Evolutionary conservation across 352 stramenopile species (phyloP), one percentile per base, ranked within the genome.

Genomic region (Thraustochytrium aureum): DNA sequence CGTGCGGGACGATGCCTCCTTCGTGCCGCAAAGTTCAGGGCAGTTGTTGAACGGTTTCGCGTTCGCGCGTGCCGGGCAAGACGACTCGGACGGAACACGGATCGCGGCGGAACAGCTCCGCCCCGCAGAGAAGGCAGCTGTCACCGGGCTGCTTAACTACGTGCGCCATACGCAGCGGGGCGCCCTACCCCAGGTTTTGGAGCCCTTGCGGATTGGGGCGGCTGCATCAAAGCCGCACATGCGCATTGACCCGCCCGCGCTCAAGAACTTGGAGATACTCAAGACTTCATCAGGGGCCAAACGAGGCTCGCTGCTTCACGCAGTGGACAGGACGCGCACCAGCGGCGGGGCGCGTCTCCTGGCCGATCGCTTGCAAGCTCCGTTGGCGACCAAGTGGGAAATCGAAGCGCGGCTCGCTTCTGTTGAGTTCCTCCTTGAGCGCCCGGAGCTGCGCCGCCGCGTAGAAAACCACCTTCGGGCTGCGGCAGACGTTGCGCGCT

Each of bases 361-460:
- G 6, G 60, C 39, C 33, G 33, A 4, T 33, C 22, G 50, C 3
- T 66, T 84, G 7, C n/a, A 30, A 12, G n/a, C 60, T 0, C 76
- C 76, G 14, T 56, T 62, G 22, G 47, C 56, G 12, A n/a, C 37
- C 39, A 5, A 7, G 0, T 2, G 3, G 7, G 39, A 30, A 0
- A 81, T 83, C 32, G 41, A 81, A 22, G 32, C 22, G n/a, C 66
- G 76, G 14, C 66, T 69, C 35, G 69, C 69, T 33, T 65, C 65
- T 33, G 76, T 84, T 0, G 66, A 45, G 0, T 84, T 45, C 4
- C 54, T 83, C 5, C n/a, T 39, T 4, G 30, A 26, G 5, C 39
- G 43, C 1, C 7, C 30, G 4, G 59, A 73, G 37, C 33, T 83
- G 12, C 66, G 45, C 10, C 38, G 52, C 14, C 20, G 32, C 14